These are phyloP conservation scores for Melanomma pulvis-pyrius DNA, from an alignment of 495 filamentous ascomycete species.

Conservation along the genomic window DNA sequence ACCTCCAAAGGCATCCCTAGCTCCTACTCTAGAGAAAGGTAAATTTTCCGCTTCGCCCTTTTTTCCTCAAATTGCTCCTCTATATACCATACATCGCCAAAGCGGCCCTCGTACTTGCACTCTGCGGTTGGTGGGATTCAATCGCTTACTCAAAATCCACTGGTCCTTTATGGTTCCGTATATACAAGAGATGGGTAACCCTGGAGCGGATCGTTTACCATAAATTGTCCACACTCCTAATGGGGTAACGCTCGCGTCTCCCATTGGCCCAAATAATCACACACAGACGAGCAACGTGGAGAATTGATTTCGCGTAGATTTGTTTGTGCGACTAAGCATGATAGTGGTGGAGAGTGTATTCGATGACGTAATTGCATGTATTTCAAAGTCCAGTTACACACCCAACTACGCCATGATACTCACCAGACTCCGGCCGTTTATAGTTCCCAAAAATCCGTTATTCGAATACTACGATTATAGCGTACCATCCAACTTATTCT, in stretches of 20 bases:
- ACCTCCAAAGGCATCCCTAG: neutral
- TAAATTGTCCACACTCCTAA: too few relatives aligned
- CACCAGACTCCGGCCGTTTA: too few relatives aligned
- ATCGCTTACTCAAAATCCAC: neutral
- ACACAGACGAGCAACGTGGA: neutral
- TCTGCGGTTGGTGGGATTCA: neutral
- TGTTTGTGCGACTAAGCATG: neutral
- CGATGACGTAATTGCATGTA: too few relatives aligned
- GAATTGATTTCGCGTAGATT: neutral
- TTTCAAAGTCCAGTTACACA: too few relatives aligned
- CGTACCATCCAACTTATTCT: neutral
- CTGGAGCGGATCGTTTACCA: neutral
- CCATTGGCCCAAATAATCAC: neutral
- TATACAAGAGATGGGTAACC: neutral
- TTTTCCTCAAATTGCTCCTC: neutral
- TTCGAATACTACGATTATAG: too few relatives aligned
- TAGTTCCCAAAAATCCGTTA: too few relatives aligned
- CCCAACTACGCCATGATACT: too few relatives aligned
- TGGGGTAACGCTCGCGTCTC: too few relatives aligned
- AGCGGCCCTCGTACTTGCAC: neutral
- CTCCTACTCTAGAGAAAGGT: neutral
- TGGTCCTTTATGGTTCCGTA: neutral
- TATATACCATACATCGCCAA: neutral
- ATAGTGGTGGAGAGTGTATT: too few relatives aligned
- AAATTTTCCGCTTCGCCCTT: neutral